phyloP scores from a whole-genome alignment of 768 basidiomycete species.

The Udeniomyces megalosporus region DNA sequence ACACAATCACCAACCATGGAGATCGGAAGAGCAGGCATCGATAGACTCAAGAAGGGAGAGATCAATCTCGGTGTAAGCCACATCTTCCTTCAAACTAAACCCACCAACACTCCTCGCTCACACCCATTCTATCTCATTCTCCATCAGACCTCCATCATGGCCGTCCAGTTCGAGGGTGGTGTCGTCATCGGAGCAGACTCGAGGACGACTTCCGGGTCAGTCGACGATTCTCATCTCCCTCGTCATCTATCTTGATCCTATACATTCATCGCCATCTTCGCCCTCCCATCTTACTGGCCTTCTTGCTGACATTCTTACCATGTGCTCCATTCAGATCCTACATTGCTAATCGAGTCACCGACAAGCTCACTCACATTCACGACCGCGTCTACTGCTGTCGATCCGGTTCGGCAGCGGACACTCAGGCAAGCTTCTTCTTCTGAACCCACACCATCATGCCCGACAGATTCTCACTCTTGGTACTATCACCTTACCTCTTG shows the following conservation, averaged over 20 bases:
- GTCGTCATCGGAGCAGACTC: conserved; percentile 95
- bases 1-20: conserved; percentile 39
- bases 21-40: conserved; percentile 43
- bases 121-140: background rate
- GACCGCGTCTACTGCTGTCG: conserved; percentile 99
- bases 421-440: conserved; percentile 38
- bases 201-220: conserved; percentile 90
- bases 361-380: conserved; percentile 91
- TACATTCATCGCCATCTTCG: background rate
- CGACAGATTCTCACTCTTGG: background rate
- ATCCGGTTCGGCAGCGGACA: conserved; percentile 93
- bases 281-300: background rate
- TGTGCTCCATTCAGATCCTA: conserved; percentile 32
- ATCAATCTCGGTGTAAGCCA: conserved; percentile 79
- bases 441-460: background rate
- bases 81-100: background rate
- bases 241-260: background rate
- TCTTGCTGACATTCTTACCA: background rate
- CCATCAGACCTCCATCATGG: conserved; percentile 94
- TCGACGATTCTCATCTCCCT: background rate
- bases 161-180: conserved; percentile 85
- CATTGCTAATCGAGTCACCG: conserved; percentile 82
- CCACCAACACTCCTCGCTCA: background rate
- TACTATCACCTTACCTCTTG: background rate
- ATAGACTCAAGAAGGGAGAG: conserved; percentile 81